Percentiles rank a stretch among this genome's conserved stretches.
These are phyloP conservation scores for Trichoderma lentiforme DNA, from an alignment of 2,329 filamentous ascomycete species.

Conservation along the genomic window DNA sequence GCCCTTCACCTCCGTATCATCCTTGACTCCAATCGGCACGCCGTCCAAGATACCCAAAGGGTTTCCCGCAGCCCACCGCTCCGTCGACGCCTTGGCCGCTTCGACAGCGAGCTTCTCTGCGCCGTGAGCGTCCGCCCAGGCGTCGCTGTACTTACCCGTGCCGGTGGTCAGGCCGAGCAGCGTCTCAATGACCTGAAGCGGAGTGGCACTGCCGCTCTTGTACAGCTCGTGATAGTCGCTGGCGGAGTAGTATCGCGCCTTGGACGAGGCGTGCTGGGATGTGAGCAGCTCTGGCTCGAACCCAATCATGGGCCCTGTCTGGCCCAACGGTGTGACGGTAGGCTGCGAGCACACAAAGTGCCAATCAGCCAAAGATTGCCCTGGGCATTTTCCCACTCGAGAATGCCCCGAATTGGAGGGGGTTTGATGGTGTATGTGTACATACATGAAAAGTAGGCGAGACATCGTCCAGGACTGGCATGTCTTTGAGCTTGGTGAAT, in stretches of 20 bases:
- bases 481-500: slow-evolving; percentile 46
- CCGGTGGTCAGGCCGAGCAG: slow-evolving; percentile 66
- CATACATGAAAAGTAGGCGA: slow-evolving; percentile 49
- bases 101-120: slow-evolving; percentile 55
- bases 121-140: slow-evolving; percentile 67
- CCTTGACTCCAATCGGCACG: slow-evolving; percentile 79
- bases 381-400: too few relatives aligned
- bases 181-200: slow-evolving; percentile 65
- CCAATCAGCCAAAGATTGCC: neutral
- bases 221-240: slow-evolving; percentile 77
- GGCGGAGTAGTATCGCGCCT: slow-evolving; percentile 62
- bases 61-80: slow-evolving; percentile 65
- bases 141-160: slow-evolving; percentile 61
- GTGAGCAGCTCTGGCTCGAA: slow-evolving; percentile 42
- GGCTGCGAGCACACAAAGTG: slow-evolving; percentile 39
- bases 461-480: slow-evolving; percentile 45
- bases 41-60: slow-evolving; percentile 72
- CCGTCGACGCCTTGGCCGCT: slow-evolving; percentile 70
- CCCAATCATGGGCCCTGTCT: slow-evolving; percentile 37
- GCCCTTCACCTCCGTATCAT: slow-evolving; percentile 70
- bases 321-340: slow-evolving; percentile 51
- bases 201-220: slow-evolving; percentile 65
- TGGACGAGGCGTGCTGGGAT: slow-evolving; percentile 39
- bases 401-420: neutral
- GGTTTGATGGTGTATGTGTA: neutral